A percentile compares a stretch with the other conserved stretches of the same genome.
Evolutionary conservation across 108 stramenopile genomes (phyloP).

Genomic region (Heterococcus sp.): DNA sequence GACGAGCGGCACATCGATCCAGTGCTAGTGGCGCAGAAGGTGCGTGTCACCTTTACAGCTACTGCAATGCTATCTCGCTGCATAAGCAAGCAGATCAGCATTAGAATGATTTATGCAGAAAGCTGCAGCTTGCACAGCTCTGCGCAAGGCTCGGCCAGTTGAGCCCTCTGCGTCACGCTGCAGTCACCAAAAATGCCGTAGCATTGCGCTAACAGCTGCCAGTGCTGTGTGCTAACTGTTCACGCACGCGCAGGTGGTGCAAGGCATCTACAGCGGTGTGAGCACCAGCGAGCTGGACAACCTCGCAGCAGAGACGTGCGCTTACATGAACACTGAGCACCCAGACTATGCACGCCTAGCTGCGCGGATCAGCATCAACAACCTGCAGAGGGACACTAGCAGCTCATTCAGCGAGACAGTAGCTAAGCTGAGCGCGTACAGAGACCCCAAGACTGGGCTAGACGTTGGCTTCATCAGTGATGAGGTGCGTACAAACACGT

Average conservation of each 20-base stretch:
- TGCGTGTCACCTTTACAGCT: slow-evolving; percentile 43
- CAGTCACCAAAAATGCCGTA: too few relatives aligned
- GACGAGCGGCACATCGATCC: slow-evolving; percentile 63
- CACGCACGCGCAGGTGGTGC: slow-evolving; percentile 61
- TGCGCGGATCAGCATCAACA: slow-evolving; percentile 93
- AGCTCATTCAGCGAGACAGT: slow-evolving; percentile 82
- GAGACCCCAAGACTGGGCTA: slow-evolving; percentile 85
- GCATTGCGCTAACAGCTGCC: too few relatives aligned
- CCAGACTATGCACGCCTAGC: slow-evolving; percentile 96
- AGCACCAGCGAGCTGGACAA: slow-evolving; percentile 94
- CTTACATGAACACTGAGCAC: slow-evolving; percentile 95
- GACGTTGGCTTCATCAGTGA: slow-evolving; percentile 76
- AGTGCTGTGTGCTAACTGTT: too few relatives aligned
- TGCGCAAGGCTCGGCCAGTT: background rate
- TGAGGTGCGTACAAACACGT: slow-evolving; percentile 2
- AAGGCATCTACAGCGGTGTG: slow-evolving; percentile 97
- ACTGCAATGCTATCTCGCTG: too few relatives aligned
- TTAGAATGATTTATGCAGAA: slow-evolving; percentile 11
- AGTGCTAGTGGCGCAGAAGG: slow-evolving; percentile 84
- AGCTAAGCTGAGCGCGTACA: slow-evolving; percentile 64
- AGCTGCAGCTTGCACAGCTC: background rate
- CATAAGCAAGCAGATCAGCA: too few relatives aligned
- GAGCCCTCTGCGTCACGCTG: too few relatives aligned
- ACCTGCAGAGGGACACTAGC: slow-evolving; percentile 92
- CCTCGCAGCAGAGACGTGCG: slow-evolving; percentile 97